phyloP scores from a whole-genome alignment of 1,139 yeast species.

The Saccharomyces hybrid region DNA sequence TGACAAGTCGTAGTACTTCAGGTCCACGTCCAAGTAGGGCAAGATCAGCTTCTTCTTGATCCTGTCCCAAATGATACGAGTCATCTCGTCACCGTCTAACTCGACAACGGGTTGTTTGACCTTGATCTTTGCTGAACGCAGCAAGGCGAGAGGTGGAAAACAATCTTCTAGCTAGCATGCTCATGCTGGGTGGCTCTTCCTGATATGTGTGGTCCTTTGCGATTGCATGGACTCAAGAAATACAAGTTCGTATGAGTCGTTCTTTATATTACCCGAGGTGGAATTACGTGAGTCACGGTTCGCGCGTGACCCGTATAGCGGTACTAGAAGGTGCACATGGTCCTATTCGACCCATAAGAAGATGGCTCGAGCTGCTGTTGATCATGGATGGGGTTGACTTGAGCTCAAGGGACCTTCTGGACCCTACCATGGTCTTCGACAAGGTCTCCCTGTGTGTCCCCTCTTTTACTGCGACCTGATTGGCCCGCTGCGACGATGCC shows the following conservation, averaged over 20 bases:
- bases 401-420: not conserved
- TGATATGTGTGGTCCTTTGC: not conserved
- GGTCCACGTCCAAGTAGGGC: slow-evolving; percentile 65
- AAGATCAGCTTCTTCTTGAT: slow-evolving; percentile 62
- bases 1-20: slow-evolving; percentile 70
- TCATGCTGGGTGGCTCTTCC: not conserved
- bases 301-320: slow-evolving; percentile 1
- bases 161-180: slow-evolving; percentile 12
- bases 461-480: not conserved
- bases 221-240: not conserved
- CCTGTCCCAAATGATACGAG: slow-evolving; percentile 74
- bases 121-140: slow-evolving; percentile 44
- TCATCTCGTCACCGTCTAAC: slow-evolving; percentile 82
- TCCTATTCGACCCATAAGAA: not conserved
- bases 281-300: not conserved
- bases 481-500: slow-evolving; percentile 1
- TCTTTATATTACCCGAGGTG: not conserved
- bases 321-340: not conserved
- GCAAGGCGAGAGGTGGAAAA: slow-evolving; percentile 14
- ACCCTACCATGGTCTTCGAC: not conserved
- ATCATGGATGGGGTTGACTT: not conserved
- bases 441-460: not conserved
- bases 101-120: slow-evolving; percentile 72
- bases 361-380: not conserved
- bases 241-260: not conserved